Evolutionary conservation across 108 stramenopile species (phyloP).

Genomic region (Schizochytrium sp.): DNA sequence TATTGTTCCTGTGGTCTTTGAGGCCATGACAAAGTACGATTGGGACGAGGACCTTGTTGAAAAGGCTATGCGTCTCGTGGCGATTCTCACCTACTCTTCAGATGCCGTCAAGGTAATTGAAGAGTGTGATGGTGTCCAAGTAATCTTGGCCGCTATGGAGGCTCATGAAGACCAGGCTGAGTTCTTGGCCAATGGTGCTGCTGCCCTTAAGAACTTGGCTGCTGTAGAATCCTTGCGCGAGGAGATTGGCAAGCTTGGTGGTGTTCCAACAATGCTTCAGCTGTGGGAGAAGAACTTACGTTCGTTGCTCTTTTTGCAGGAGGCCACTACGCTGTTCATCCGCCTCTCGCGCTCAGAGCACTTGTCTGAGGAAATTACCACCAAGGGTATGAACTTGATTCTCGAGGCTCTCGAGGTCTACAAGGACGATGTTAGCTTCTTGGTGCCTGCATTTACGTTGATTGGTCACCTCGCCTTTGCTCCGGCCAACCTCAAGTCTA

Average conservation of each 20-base stretch:
- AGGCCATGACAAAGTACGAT: slow-evolving; percentile 18
- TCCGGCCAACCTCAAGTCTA: slow-evolving; percentile 24
- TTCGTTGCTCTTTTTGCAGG: background rate
- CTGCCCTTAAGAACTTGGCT: slow-evolving; percentile 59
- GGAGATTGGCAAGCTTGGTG: slow-evolving; percentile 26
- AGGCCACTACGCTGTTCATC: slow-evolving; percentile 31
- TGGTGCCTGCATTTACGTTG: slow-evolving; percentile 57
- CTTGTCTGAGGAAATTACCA: background rate
- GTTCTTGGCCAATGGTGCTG: background rate
- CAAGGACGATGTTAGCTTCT: slow-evolving; percentile 55
- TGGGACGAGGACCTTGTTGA: slow-evolving; percentile 64
- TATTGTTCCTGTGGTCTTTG: slow-evolving; percentile 35
- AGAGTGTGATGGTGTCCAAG: slow-evolving; percentile 32
- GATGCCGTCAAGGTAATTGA: slow-evolving; percentile 9
- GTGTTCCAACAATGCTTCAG: background rate
- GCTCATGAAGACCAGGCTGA: slow-evolving; percentile 54
- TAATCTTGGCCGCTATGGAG: slow-evolving; percentile 61
- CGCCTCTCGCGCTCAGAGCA: slow-evolving; percentile 58
- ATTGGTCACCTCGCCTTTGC: slow-evolving; percentile 61
- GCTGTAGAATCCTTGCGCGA: slow-evolving; percentile 13
- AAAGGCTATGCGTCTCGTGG: slow-evolving; percentile 36
- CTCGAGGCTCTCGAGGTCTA: slow-evolving; percentile 36
- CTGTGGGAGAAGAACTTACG: slow-evolving; percentile 51
- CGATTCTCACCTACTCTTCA: slow-evolving; percentile 60
- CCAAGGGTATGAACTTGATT: slow-evolving; percentile 62